Evolutionary conservation across 1,139 yeast genomes (phyloP), one percentile per base, ranked within the genome.

Genomic region (Suhomyces ambrosiae): DNA sequence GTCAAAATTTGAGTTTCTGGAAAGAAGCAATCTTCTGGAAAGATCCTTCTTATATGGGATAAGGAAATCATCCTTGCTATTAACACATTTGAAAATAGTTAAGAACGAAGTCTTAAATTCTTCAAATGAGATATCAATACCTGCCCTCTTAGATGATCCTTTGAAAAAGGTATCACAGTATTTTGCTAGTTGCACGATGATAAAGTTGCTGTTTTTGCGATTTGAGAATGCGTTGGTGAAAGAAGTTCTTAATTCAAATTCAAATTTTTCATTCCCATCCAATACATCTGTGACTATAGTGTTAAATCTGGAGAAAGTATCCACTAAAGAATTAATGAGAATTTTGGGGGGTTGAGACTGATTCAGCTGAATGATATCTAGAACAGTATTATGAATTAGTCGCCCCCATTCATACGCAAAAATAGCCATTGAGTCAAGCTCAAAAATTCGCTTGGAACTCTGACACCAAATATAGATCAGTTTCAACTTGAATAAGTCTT

Each of bases 41-140:
- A 70, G 50, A 29, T 70, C 74, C 31, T 56, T 56, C 39, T 64
- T 66, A 45, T 65, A 71, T 2, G 52, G 45, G 2, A 47, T 33
- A 3, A 69, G 46, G 41, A 71, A 68, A 21, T 61, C 68, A 26
- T 48, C 51, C 42, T 70, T 70, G 45, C 63, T 67, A 37, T 54
- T 54, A 10, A 71, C 44, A n/a, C 63, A 56, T 31, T 65, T 63
- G 52, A 68, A 68, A 5, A 69, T 45, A 2, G 48, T 46, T 23
- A 61, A 38, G 18, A 62, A 61, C 10, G 51, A 49, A 0, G 43
- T 30, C 26, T 52, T 46, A 38, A 65, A 58, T 7, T 51, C 53
- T 2, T 37, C 40, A 30, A 54, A 59, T 4, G 48, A 17, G 5
- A 44, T 23, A 7, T 39, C 40, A 3, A 39, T 32, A 3, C 43